Conservation (phyloP, 2,329 filamentous ascomycete species). For the Aureobasidium sp. region DNA sequence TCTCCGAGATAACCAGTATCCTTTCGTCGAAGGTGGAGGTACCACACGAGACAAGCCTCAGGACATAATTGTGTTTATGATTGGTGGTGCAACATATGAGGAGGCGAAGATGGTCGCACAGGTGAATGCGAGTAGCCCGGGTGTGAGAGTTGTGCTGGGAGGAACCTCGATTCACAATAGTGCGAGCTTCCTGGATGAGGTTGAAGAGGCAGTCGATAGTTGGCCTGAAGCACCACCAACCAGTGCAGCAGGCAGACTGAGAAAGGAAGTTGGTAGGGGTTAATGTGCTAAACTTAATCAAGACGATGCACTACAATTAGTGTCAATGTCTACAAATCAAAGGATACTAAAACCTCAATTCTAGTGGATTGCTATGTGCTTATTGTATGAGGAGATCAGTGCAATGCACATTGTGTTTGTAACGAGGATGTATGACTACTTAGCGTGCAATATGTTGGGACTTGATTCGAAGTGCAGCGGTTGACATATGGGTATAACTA, state of each 20-base stretch:
- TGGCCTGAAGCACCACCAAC: conserved; percentile 66
- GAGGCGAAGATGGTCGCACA: conserved; percentile 95
- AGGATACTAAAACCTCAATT: neutral
- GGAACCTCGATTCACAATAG: conserved; percentile 87
- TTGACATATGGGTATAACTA: neutral
- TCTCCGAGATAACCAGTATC: conserved; percentile 78
- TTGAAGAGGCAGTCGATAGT: conserved; percentile 75
- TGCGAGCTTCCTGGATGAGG: conserved; percentile 78
- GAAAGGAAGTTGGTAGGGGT: conserved; percentile 48
- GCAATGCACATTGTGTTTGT: too few relatives aligned
- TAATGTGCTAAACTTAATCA: neutral
- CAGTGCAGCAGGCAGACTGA: conserved; percentile 54
- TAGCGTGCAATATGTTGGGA: too few relatives aligned
- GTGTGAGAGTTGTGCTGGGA: conserved; percentile 79
- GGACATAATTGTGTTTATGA: conserved; percentile 89
- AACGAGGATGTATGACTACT: too few relatives aligned
- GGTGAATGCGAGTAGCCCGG: conserved; percentile 87
- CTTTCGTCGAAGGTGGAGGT: conserved; percentile 82
- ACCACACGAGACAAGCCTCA: conserved; percentile 91
- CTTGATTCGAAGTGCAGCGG: too few relatives aligned
- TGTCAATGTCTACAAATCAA: neutral
- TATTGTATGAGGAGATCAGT: too few relatives aligned
- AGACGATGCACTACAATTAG: too few relatives aligned
- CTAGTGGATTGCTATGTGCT: too few relatives aligned
- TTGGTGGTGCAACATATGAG: conserved; percentile 91